A percentile compares a stretch with the other conserved stretches of the same genome.
These are phyloP conservation scores for Didymella pomorum DNA, from an alignment of 2,329 filamentous ascomycete genomes.

Conservation along the genomic window DNA sequence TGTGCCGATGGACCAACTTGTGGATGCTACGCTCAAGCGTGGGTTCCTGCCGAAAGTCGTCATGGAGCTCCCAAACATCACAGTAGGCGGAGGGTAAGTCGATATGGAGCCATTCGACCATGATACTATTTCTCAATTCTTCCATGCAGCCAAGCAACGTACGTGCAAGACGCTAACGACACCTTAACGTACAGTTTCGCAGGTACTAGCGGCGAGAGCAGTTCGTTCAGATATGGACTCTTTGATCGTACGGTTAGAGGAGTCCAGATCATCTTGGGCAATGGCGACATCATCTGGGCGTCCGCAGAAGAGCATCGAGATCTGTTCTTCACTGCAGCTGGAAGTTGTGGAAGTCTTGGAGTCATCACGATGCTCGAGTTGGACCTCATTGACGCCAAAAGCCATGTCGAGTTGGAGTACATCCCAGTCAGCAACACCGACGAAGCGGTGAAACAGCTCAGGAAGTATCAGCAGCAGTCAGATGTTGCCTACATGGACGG, in stretches of 20 bases:
- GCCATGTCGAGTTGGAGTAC: constrained; percentile 70
- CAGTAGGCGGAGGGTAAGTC: constrained; percentile 65
- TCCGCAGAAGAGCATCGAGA: constrained; percentile 58
- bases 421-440: constrained; percentile 61
- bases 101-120: background rate
- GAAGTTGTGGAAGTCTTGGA: constrained; percentile 67
- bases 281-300: constrained; percentile 63
- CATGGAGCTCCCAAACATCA: constrained; percentile 77
- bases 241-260: constrained; percentile 70
- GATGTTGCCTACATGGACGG: constrained; percentile 73
- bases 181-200: constrained; percentile 56
- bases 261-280: constrained; percentile 69
- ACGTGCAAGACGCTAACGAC: background rate
- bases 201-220: constrained; percentile 72
- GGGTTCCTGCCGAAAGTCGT: constrained; percentile 70
- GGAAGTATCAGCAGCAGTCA: constrained; percentile 53
- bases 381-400: constrained; percentile 61
- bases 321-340: constrained; percentile 66
- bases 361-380: constrained; percentile 69
- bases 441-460: constrained; percentile 59
- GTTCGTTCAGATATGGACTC: constrained; percentile 70
- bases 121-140: background rate
- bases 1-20: constrained; percentile 71
- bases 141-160: background rate
- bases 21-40: constrained; percentile 63